Conservation (phyloP, 805 yeast genomes). For the Zygosaccharomyces lentus region DNA sequence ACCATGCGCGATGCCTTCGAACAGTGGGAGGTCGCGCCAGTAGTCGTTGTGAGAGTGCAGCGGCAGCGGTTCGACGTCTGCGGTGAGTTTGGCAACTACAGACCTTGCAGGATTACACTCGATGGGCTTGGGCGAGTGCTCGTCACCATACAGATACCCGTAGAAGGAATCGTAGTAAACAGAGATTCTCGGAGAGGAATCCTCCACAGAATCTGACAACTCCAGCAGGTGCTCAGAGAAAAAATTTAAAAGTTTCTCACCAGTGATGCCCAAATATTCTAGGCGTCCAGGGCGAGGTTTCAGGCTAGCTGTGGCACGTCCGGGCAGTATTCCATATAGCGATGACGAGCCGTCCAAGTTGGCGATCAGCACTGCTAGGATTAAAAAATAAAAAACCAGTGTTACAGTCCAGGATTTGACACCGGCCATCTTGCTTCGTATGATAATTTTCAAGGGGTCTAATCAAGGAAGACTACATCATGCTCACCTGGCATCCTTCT, state of each 20-base stretch:
- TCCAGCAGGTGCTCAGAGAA: constrained; percentile 13
- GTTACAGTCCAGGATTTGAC: constrained; percentile 11
- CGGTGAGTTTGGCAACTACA: constrained; percentile 23
- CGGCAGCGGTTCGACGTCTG: constrained; percentile 22
- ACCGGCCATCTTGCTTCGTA: constrained; percentile 1
- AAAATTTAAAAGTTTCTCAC: constrained; percentile 11
- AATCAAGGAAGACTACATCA: background rate
- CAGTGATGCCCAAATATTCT: constrained; percentile 17
- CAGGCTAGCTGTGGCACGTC: constrained; percentile 1
- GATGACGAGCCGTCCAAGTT: constrained; percentile 6
- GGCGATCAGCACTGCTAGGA: constrained; percentile 10
- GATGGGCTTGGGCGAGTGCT: background rate
- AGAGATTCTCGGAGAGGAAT: constrained; percentile 10
- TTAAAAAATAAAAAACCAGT: constrained; percentile 8
- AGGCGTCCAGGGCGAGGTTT: background rate
- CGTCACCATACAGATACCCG: constrained; percentile 9
- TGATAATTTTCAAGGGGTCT: background rate
- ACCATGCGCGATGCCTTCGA: constrained; percentile 52
- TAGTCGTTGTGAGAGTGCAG: constrained; percentile 71
- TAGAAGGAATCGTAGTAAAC: constrained; percentile 17
- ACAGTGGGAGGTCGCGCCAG: constrained; percentile 54
- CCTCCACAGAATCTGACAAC: background rate
- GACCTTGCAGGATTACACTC: constrained; percentile 17
- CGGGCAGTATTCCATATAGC: constrained; percentile 7
- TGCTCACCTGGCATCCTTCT: background rate